phyloP scores from a whole-genome alignment of 148 eudicot genomes.

The Cornus kousa region DNA sequence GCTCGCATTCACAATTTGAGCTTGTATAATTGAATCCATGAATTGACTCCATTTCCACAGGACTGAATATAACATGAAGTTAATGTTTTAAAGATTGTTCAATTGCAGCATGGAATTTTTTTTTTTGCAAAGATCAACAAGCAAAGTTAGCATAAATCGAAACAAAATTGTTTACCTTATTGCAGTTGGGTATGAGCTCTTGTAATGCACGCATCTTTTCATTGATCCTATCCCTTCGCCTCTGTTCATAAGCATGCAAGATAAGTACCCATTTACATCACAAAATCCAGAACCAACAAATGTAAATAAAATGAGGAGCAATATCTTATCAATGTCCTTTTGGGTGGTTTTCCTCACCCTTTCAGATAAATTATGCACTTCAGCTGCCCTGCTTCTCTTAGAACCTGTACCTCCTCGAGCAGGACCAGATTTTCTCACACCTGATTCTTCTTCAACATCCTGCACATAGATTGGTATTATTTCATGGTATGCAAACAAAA shows the following conservation, averaged over 20 bases:
- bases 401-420: constrained; percentile 53
- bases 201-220: constrained; percentile 98
- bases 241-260: constrained; percentile 46
- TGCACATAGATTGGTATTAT: constrained; percentile 24
- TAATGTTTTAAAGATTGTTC: background rate
- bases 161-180: constrained; percentile 50
- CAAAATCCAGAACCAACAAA: constrained; percentile 5
- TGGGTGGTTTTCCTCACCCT: constrained; percentile 51
- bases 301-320: background rate
- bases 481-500: constrained; percentile 6
- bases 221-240: constrained; percentile 92
- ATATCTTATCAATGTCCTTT: background rate
- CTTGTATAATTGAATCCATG: background rate
- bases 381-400: constrained; percentile 99
- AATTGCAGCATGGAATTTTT: background rate
- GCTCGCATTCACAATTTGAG: background rate
- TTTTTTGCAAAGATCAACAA: background rate
- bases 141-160: background rate
- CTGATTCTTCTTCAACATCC: constrained; percentile 93
- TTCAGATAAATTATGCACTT: constrained; percentile 96
- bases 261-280: constrained; percentile 7
- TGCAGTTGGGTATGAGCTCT: constrained; percentile 98
- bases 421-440: constrained; percentile 48
- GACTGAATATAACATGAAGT: background rate
- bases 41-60: constrained; percentile 1